Evolutionary conservation across 176 grass and related monocot genomes (phyloP), one percentile per base, ranked within the genome.

Genomic region (Phyllostachys edulis): DNA sequence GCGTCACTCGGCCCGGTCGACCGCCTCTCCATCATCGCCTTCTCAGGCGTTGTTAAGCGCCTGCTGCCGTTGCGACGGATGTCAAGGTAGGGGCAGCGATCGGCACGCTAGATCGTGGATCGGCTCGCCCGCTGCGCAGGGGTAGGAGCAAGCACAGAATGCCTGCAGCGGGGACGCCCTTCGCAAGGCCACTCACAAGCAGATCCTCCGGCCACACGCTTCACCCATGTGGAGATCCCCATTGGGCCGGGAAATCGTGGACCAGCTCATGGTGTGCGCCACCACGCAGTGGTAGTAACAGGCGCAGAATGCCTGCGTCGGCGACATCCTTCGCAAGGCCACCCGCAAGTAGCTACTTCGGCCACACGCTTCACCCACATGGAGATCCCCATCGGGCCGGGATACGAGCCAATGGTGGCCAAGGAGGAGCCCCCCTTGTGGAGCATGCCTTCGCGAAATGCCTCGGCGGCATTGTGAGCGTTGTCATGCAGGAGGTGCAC

Each of bases 401-500:
- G 74, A 9, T 79, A 45, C 36, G 75, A 84, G 52, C 79, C 86
- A 67, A 77, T 80, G 0, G 49, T 87, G 26, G 32, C 86, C 49
- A n/a, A 54, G 40, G 71, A 60, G 32, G 84, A 76, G 7, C 9
- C 55, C 89, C 89, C 9, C 76, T 71, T 0, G 80, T 84, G 46
- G 96, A 93, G 62, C 87, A 93, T 65, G 80, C 93, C 26, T 96
- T 99, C 65, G 86, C 89, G 67, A 92, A 92, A 75, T 99, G 93
- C 83, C 79, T 99, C 1, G 96, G 93, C 44, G 91, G 93, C 1
- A 91, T 99, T 2, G 93, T 96, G 1, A 94, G 93, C 85, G 84
- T 99, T 2, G 96, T 99, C 16, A 92, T 99, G 96, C 93, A 94
- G 81, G 89, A 99, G 80, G 93, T 94, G 76, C 82, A 80, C 17